These are phyloP conservation scores for Microdochium nivale DNA, from an alignment of 2,329 filamentous ascomycete genomes.

Conservation along the genomic window DNA sequence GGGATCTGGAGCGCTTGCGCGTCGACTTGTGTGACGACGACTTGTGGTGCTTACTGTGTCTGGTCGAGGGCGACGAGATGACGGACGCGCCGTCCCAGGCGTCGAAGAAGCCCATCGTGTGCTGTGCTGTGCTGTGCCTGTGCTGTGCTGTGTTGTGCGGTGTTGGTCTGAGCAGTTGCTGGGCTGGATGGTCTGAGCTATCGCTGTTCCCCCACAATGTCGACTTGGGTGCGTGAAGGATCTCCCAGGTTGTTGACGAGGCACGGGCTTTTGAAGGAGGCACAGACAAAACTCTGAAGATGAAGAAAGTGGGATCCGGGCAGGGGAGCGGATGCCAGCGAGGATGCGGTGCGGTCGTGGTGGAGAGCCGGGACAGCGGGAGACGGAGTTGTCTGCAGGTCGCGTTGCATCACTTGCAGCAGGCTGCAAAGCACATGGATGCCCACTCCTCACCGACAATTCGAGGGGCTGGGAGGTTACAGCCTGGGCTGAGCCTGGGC, in stretches of 20 bases:
- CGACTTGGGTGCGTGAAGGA: too few species aligned
- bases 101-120: conserved; percentile 20
- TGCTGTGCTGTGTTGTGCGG: too few species aligned
- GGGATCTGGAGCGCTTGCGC: conserved; percentile 11
- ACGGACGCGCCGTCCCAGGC: conserved; percentile 21
- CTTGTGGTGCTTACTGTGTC: conserved; percentile 7
- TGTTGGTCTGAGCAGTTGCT: too few species aligned
- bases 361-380: neutral
- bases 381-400: neutral
- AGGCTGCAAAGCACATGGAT: neutral
- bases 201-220: too few species aligned
- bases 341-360: neutral
- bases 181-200: too few species aligned
- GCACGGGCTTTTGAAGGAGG: neutral
- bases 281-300: neutral
- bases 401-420: neutral
- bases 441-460: conserved; percentile 20
- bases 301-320: neutral
- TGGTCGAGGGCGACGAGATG: conserved; percentile 10
- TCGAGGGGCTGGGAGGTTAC: conserved; percentile 23
- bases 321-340: neutral
- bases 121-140: too few species aligned
- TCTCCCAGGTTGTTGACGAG: neutral
- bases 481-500: too few species aligned
- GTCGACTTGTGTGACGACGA: conserved; percentile 15